Evolutionary conservation across 2,329 filamentous ascomycete species (phyloP).

Genomic region (Trichoderma afroharzianum): DNA sequence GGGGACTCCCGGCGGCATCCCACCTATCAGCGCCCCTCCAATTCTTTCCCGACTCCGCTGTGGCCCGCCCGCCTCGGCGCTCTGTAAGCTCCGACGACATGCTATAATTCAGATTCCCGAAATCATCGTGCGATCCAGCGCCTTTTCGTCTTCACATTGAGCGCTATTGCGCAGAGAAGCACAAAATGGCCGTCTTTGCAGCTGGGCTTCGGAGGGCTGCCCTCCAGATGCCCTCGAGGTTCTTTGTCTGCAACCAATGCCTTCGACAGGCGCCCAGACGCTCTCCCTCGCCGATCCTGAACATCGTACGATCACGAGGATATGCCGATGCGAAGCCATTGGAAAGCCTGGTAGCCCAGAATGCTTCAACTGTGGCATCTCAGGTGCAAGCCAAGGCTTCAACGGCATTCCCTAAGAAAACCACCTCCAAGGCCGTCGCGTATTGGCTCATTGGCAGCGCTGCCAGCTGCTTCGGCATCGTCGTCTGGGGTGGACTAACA

Average conservation of each 20-base stretch:
- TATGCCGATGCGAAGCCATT: constrained; percentile 36
- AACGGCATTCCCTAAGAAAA: constrained; percentile 55
- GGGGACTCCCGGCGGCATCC: constrained; percentile 25
- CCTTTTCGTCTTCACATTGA: neutral
- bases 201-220: constrained; percentile 41
- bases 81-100: constrained; percentile 7
- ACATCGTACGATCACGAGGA: constrained; percentile 37
- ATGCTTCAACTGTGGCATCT: constrained; percentile 20
- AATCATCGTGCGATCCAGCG: constrained; percentile 6
- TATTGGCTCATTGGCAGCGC: constrained; percentile 93
- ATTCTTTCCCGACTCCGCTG: constrained; percentile 18
- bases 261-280: constrained; percentile 33
- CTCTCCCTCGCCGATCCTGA: constrained; percentile 39
- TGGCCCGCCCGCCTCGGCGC: constrained; percentile 1
- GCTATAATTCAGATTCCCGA: neutral
- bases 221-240: constrained; percentile 37
- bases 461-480: constrained; percentile 92
- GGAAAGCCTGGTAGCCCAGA: constrained; percentile 27
- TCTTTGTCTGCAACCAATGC: constrained; percentile 50
- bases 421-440: constrained; percentile 71
- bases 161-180: constrained; percentile 20
- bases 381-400: constrained; percentile 28
- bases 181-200: constrained; percentile 40
- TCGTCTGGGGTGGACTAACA: constrained; percentile 91
- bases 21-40: constrained; percentile 30